These are phyloP conservation scores for Silene conica DNA, from an alignment of 148 eudicot species.

Conservation along the genomic window DNA sequence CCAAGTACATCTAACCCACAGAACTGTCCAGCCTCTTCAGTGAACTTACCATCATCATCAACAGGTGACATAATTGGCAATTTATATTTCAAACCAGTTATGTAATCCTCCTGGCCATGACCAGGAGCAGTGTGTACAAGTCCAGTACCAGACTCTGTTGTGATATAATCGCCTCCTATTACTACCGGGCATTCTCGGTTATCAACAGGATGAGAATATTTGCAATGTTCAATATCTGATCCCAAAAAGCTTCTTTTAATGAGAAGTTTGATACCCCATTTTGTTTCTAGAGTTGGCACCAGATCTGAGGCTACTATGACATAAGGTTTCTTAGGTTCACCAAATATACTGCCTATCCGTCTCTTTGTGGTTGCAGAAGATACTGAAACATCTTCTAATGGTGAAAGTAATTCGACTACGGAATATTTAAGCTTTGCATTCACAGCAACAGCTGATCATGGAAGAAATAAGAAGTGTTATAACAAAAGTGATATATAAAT, in stretches of 20 bases:
- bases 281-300: slow-evolving; percentile 70
- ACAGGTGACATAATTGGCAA: slow-evolving; percentile 87
- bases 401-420: slow-evolving; percentile 59
- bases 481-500: slow-evolving; percentile 11
- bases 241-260: slow-evolving; percentile 63
- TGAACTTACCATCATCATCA: slow-evolving; percentile 90
- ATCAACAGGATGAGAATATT: slow-evolving; percentile 80
- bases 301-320: slow-evolving; percentile 82
- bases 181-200: slow-evolving; percentile 84
- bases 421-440: slow-evolving; percentile 86
- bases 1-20: slow-evolving; percentile 84
- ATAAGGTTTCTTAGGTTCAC: slow-evolving; percentile 38
- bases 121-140: slow-evolving; percentile 99
- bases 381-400: slow-evolving; percentile 36
- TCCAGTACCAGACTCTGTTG: slow-evolving; percentile 99
- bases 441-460: slow-evolving; percentile 80
- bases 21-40: slow-evolving; percentile 89
- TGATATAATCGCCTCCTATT: slow-evolving; percentile 91
- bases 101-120: slow-evolving; percentile 97
- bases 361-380: slow-evolving; percentile 44
- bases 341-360: slow-evolving; percentile 51
- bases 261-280: slow-evolving; percentile 76
- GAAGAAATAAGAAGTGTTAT: slow-evolving; percentile 13
- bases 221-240: slow-evolving; percentile 80
- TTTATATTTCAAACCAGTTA: slow-evolving; percentile 84